Conservation (phyloP, 2,329 filamentous ascomycete species). For the Aureobasidium zeae region DNA sequence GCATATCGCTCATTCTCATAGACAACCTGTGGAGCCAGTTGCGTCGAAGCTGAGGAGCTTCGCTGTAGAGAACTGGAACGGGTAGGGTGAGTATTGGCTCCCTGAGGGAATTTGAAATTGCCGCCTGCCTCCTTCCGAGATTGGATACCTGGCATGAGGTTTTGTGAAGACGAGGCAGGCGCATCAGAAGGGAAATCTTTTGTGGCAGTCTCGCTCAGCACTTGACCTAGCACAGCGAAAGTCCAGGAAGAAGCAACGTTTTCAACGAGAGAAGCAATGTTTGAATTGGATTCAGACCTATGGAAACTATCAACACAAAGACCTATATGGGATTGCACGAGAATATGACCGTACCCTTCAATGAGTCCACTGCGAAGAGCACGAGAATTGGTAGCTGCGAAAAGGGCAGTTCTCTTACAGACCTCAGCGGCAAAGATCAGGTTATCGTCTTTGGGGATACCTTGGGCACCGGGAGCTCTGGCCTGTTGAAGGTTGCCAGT, state of each 20-base stretch:
- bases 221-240: conserved; percentile 66
- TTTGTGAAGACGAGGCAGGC: background rate
- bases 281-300: conserved; percentile 27
- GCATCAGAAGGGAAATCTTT: conserved; percentile 51
- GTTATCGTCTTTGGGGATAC: conserved; percentile 48
- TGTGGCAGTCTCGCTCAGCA: conserved; percentile 65
- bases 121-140: conserved; percentile 6
- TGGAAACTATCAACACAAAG: conserved; percentile 20
- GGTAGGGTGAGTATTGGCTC: conserved; percentile 18
- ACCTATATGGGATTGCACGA: background rate
- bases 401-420: conserved; percentile 71
- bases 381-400: conserved; percentile 70
- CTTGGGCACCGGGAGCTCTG: background rate
- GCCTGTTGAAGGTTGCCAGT: conserved; percentile 12
- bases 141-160: background rate
- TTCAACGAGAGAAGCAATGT: conserved; percentile 45
- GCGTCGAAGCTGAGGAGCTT: conserved; percentile 1
- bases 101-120: conserved; percentile 19
- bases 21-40: conserved; percentile 6
- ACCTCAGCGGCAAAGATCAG: conserved; percentile 75
- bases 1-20: conserved; percentile 12
- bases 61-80: conserved; percentile 16
- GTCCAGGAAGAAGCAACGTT: conserved; percentile 70
- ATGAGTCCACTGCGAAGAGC: conserved; percentile 71
- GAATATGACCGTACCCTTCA: conserved; percentile 43